Evolutionary conservation across 1,284 basidiomycete species (phyloP).

Genomic region (Boletus nobilissimus): DNA sequence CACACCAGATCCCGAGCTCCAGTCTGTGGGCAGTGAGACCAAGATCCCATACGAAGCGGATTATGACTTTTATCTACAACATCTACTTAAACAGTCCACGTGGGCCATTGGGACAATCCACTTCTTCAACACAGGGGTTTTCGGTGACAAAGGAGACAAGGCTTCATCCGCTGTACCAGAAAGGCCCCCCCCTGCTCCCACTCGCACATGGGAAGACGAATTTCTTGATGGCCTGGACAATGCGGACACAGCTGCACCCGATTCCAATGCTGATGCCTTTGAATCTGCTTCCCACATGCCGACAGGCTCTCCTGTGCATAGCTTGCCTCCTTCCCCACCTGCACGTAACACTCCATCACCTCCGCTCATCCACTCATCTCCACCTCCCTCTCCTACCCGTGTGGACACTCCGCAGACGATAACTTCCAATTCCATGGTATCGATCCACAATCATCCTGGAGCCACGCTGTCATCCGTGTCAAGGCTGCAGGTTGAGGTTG

Average conservation of each 20-base stretch:
- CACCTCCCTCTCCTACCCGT: background rate
- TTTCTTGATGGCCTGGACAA: too few relatives aligned
- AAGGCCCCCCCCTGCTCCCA: background rate
- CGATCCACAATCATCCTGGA: background rate
- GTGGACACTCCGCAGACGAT: background rate
- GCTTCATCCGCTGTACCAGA: too few relatives aligned
- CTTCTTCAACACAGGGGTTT: background rate
- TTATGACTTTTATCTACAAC: constrained; percentile 7
- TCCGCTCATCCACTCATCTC: too few relatives aligned
- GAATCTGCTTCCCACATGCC: too few relatives aligned
- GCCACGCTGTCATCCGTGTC: background rate
- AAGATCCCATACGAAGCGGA: constrained; percentile 16
- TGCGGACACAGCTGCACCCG: too few relatives aligned
- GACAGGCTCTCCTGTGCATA: too few relatives aligned
- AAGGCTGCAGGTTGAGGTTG: background rate
- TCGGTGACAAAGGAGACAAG: background rate
- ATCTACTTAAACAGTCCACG: background rate
- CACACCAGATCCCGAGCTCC: constrained; percentile 5
- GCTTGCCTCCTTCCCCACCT: too few relatives aligned
- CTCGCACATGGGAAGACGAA: too few relatives aligned
- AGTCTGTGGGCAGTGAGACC: background rate
- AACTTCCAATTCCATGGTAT: background rate
- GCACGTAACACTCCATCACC: too few relatives aligned
- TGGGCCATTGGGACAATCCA: background rate
- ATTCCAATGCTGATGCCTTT: too few relatives aligned